Conservation (phyloP, 306 rosid genomes). For the Castanospermum australe region DNA sequence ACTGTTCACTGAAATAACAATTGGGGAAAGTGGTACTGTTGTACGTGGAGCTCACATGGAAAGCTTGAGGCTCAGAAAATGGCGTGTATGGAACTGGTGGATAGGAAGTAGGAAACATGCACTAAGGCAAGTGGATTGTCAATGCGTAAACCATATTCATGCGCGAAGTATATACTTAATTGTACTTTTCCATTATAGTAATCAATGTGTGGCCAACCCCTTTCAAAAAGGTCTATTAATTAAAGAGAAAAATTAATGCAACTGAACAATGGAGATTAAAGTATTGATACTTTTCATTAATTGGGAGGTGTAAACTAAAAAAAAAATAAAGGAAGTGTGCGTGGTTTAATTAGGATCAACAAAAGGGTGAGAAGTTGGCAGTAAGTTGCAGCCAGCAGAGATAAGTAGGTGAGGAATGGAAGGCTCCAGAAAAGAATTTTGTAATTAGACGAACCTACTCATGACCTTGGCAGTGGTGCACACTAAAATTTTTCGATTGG, state of each 20-base stretch:
- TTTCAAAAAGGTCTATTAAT: background rate
- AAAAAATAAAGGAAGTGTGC: background rate
- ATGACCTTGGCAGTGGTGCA: background rate
- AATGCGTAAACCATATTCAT: conserved; percentile 1
- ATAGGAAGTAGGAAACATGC: background rate
- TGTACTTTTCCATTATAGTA: background rate
- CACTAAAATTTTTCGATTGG: background rate
- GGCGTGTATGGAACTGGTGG: background rate
- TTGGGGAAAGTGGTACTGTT: background rate
- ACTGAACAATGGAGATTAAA: no score
- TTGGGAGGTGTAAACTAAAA: no score
- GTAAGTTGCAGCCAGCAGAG: background rate
- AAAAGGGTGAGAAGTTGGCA: background rate
- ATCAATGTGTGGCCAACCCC: background rate
- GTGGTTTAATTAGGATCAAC: background rate
- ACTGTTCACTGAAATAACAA: background rate
- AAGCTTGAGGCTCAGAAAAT: background rate
- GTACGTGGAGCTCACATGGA: conserved; percentile 24
- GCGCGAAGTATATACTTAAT: background rate
- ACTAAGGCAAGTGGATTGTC: background rate
- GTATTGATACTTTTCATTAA: no score
- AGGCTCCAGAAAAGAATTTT: background rate
- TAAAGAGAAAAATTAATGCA: background rate
- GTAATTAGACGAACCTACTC: background rate
- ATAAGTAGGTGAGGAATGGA: background rate